A percentile compares a stretch with the other conserved stretches of the same genome.
Conservation (phyloP, 139 green algal species). For the Chlorella vulgaris region DNA sequence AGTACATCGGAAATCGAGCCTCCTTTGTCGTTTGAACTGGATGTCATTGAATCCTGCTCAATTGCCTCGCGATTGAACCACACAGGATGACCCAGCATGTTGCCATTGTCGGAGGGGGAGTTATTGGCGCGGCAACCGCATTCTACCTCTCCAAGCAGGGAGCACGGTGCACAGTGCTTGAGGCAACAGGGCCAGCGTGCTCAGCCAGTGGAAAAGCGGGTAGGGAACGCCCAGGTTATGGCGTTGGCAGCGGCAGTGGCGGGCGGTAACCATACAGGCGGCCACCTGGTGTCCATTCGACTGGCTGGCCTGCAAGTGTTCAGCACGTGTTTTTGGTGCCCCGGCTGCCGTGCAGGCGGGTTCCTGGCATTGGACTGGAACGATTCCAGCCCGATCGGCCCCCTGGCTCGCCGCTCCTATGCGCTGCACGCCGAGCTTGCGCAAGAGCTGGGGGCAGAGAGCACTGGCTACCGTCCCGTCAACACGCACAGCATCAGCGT, state of each 20-base stretch:
- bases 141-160: constrained; percentile 72
- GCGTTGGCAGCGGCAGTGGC: too few relatives aligned
- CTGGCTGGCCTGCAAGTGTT: too few relatives aligned
- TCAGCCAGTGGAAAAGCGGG: constrained; percentile 61
- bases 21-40: not conserved
- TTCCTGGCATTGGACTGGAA: constrained; percentile 86
- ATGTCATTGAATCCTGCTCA: not conserved
- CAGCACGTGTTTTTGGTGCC: too few relatives aligned
- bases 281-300: too few relatives aligned
- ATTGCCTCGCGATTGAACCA: too few relatives aligned
- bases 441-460: constrained; percentile 38
- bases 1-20: not conserved
- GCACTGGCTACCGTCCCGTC: constrained; percentile 62
- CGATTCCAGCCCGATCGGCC: constrained; percentile 44
- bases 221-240: not conserved
- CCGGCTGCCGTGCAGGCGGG: constrained; percentile 63
- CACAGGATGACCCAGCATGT: constrained; percentile 34
- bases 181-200: constrained; percentile 67
- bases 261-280: too few relatives aligned
- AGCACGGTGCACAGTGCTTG: constrained; percentile 60
- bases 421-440: constrained; percentile 71
- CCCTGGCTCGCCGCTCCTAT: constrained; percentile 67
- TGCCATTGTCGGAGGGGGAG: constrained; percentile 75
- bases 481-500: constrained; percentile 38
- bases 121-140: constrained; percentile 72